phyloP scores from a whole-genome alignment of 1,284 basidiomycete species.

The Ustilago nuda region DNA sequence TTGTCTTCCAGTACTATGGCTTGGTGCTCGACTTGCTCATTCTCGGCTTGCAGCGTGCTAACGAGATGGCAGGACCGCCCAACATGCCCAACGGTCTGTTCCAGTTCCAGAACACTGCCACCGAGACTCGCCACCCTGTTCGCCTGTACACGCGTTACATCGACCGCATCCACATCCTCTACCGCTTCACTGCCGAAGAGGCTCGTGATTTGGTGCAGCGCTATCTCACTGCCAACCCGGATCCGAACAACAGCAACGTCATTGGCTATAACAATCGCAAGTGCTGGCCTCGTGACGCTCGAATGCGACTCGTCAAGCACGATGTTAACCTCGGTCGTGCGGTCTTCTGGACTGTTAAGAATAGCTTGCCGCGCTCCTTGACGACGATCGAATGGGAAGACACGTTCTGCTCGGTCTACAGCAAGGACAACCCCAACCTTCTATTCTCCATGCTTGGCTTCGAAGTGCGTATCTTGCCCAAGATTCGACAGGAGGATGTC shows the following conservation, averaged over 20 bases:
- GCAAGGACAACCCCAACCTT: conserved; percentile 96
- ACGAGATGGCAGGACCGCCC: conserved; percentile 68
- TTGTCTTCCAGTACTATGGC: conserved; percentile 70
- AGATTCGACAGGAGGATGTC: conserved; percentile 91
- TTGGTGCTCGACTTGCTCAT: conserved; percentile 67
- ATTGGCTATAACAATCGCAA: conserved; percentile 99
- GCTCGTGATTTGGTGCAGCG: conserved; percentile 97
- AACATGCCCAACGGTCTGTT: conserved; percentile 68
- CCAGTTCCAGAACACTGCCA: conserved; percentile 65
- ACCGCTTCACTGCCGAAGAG: conserved; percentile 98
- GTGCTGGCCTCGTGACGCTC: conserved; percentile 98
- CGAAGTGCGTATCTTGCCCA: conserved; percentile 95
- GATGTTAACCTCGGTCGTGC: conserved; percentile 98
- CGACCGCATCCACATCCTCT: conserved; percentile 76
- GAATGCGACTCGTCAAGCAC: conserved; percentile 99
- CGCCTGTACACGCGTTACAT: conserved; percentile 68
- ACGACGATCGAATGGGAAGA: conserved; percentile 94
- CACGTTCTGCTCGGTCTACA: conserved; percentile 78
- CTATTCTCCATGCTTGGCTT: conserved; percentile 99
- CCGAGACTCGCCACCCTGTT: conserved; percentile 67
- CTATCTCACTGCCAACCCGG: conserved; percentile 94
- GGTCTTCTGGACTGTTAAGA: conserved; percentile 99
- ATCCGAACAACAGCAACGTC: conserved; percentile 98
- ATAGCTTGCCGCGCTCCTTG: conserved; percentile 91
- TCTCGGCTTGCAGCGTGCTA: conserved; percentile 66